Evolutionary conservation across 208 protist species (phyloP), one percentile per base, ranked within the genome.

Genomic region (Strigomonas culicis): DNA sequence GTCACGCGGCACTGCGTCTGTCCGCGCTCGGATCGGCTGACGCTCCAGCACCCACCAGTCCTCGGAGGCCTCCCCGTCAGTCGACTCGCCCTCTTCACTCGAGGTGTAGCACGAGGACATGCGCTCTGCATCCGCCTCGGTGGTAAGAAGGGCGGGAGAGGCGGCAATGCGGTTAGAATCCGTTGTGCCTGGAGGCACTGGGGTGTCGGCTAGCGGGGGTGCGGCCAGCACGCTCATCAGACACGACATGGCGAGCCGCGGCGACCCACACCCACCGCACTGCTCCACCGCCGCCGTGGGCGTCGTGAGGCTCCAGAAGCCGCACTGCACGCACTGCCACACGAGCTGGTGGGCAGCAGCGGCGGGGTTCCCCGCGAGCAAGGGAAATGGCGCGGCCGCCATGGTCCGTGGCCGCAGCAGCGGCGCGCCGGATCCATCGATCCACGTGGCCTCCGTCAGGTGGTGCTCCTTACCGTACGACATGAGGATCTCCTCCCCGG

Each of bases 401-500:
- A 84, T 84, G 1, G 68, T 53, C 2, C 86, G 82, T 17, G 73
- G 72, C 6, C 79, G 79, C 63, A 82, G 79, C 10, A 96, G 72
- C 0, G 79, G 58, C 41, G 82, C 68, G n/a, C 86, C 90, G 24
- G 73, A 70, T 27, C 86, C 43, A 39, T 82, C 83, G 27, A 69
- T 64, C 88, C 90, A 96, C 30, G 86, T 74, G 24, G 71, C 78
- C n/a, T 82, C 39, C 19, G 71, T 74, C 11, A 96, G 72, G 34
- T 73, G 77, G 64, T 94, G 87, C 24, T 84, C 83, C 70, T 94
- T 93, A 34, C 90, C 90, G 59, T 96, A 96, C 19, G 84, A 72
- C 87, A 96, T 93, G 1, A 96, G 70, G n/a, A 96, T 89, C 60
- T 96, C 90, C 60, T 96, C 90, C 4, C 88, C 90, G 7, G 75